Evolutionary conservation across 495 filamentous ascomycete genomes (phyloP).

Genomic region (Platismatia glauca): DNA sequence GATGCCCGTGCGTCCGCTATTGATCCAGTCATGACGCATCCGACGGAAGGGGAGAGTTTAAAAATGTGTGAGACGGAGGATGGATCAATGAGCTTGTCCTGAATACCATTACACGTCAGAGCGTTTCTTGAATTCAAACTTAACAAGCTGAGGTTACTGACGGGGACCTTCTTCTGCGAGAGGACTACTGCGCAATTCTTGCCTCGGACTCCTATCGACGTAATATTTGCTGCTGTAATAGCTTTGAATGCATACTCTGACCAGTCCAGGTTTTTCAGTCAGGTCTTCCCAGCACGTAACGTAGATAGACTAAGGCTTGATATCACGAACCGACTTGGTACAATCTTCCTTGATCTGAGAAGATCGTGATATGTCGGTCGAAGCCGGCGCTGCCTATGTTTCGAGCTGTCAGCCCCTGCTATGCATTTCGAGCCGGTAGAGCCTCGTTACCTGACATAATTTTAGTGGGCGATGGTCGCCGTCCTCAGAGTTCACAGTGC

Average conservation of each 20-base stretch:
- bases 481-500: neutral
- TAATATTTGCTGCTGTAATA: slow-evolving; percentile 97
- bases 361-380: slow-evolving; percentile 99
- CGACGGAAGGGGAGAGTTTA: slow-evolving; percentile 89
- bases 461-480: neutral
- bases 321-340: slow-evolving; percentile 93
- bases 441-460: slow-evolving; percentile 15
- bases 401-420: slow-evolving; percentile 8
- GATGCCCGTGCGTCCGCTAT: slow-evolving; percentile 94
- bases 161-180: slow-evolving; percentile 98
- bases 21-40: slow-evolving; percentile 96
- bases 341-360: slow-evolving; percentile 94
- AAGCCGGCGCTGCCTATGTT: slow-evolving; percentile 82
- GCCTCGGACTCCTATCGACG: slow-evolving; percentile 88
- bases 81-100: slow-evolving; percentile 99
- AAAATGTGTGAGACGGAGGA: slow-evolving; percentile 96
- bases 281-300: neutral
- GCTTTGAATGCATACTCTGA: slow-evolving; percentile 99
- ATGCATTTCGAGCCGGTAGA: neutral
- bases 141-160: slow-evolving; percentile 42
- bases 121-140: neutral
- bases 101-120: slow-evolving; percentile 1
- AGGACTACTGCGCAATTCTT: slow-evolving; percentile 95
- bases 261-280: neutral
- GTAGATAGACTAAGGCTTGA: neutral